Evolutionary conservation across 2,329 filamentous ascomycete species (phyloP).

Genomic region (Pestalotiopsis sp.): DNA sequence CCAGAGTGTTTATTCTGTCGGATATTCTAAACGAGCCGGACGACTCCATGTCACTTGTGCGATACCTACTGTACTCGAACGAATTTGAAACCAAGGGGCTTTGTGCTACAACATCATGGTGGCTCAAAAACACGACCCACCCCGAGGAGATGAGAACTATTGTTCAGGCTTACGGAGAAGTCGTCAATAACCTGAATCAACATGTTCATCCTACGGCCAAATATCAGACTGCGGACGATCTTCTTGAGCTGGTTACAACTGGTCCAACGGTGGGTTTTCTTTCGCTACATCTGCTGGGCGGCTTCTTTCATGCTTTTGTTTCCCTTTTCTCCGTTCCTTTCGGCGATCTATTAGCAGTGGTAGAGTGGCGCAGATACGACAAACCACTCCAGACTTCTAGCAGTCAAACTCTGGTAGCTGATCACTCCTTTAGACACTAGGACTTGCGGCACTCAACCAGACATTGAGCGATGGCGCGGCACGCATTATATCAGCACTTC

Average conservation of each 20-base stretch:
- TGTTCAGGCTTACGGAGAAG: constrained; percentile 38
- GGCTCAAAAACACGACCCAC: constrained; percentile 35
- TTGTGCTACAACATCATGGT: constrained; percentile 39
- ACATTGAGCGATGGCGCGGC: constrained; percentile 40
- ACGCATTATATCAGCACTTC: constrained; percentile 28
- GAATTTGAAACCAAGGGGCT: constrained; percentile 39
- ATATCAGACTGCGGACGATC: constrained; percentile 36
- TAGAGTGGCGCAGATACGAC: too few relatives aligned
- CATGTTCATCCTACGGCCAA: constrained; percentile 42
- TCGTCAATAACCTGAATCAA: constrained; percentile 41
- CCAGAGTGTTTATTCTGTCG: constrained; percentile 35
- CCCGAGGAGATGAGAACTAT: constrained; percentile 38
- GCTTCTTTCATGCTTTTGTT: background rate
- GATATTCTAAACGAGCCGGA: constrained; percentile 42
- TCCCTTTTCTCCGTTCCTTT: background rate
- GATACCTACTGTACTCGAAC: constrained; percentile 39
- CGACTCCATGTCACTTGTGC: constrained; percentile 37
- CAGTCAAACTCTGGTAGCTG: too few relatives aligned
- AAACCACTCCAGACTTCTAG: background rate
- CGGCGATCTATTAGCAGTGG: too few relatives aligned
- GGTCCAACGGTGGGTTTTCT: constrained; percentile 3
- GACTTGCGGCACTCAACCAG: constrained; percentile 20
- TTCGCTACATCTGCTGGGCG: constrained; percentile 30
- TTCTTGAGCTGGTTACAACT: constrained; percentile 31
- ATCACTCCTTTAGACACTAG: constrained; percentile 12